A percentile compares a stretch with the other conserved stretches of the same genome.
Conservation (phyloP, 495 filamentous ascomycete species). For the Lophiostoma macrostomum region DNA sequence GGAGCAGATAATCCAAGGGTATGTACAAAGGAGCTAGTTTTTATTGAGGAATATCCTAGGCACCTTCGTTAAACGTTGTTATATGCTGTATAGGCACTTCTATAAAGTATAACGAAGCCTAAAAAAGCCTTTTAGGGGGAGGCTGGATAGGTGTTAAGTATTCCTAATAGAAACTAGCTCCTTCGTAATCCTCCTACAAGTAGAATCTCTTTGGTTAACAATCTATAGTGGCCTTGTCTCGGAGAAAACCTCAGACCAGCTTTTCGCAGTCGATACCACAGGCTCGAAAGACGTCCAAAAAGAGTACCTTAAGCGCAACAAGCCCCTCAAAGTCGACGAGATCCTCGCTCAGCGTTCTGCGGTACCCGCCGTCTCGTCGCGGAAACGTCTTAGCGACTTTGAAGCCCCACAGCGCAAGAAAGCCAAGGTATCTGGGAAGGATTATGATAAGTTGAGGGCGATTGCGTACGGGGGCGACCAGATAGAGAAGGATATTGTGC, state of each 20-base stretch:
- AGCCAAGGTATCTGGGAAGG: constrained; percentile 72
- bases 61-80: too few species aligned
- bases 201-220: constrained; percentile 6
- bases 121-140: too few species aligned
- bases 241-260: constrained; percentile 71
- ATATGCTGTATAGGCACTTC: too few species aligned
- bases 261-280: constrained; percentile 78
- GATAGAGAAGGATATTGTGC: constrained; percentile 52
- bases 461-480: constrained; percentile 72
- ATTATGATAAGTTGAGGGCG: constrained; percentile 69
- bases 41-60: too few species aligned
- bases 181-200: constrained; percentile 15
- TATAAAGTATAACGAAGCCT: too few species aligned
- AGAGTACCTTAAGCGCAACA: constrained; percentile 61
- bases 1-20: constrained; percentile 88
- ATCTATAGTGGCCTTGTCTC: constrained; percentile 69
- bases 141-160: too few species aligned
- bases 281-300: constrained; percentile 62
- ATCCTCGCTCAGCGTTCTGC: constrained; percentile 83
- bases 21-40: too few species aligned
- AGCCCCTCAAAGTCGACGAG: constrained; percentile 80
- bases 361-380: constrained; percentile 68
- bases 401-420: constrained; percentile 66
- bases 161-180: too few species aligned
- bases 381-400: constrained; percentile 77